phyloP scores from a whole-genome alignment of 164 flowering plant genomes.

The Berberis vulgaris region DNA sequence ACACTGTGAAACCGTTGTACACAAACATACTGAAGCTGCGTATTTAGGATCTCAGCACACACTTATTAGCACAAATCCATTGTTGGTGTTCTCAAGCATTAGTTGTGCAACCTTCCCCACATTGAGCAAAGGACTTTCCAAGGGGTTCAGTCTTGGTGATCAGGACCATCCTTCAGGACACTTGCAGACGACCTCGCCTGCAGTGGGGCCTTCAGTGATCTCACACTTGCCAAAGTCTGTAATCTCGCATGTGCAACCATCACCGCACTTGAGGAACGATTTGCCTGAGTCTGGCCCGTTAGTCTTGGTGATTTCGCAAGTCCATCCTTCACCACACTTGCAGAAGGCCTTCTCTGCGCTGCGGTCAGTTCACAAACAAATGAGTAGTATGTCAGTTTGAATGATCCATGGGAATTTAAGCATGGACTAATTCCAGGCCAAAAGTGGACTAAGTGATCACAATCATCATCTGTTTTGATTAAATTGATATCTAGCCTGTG shows the following conservation, averaged over 20 bases:
- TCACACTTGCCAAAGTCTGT: not conserved
- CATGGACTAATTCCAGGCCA: too few relatives aligned
- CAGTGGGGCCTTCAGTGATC: not conserved
- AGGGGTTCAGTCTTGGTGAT: slow-evolving; percentile 11
- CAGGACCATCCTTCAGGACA: slow-evolving; percentile 15
- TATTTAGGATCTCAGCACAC: too few relatives aligned
- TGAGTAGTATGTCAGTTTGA: too few relatives aligned
- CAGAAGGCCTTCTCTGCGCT: not conserved
- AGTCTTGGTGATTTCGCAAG: slow-evolving; percentile 6
- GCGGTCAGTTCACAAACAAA: not conserved
- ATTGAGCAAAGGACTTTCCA: slow-evolving; percentile 6
- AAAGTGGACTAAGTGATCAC: too few relatives aligned
- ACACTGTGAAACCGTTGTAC: too few relatives aligned
- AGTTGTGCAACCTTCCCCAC: slow-evolving; percentile 10
- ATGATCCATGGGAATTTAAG: too few relatives aligned
- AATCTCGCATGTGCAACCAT: slow-evolving; percentile 6
- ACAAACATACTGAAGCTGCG: too few relatives aligned
- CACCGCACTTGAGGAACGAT: slow-evolving; percentile 2
- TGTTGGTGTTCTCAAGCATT: too few relatives aligned
- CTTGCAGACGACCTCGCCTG: slow-evolving; percentile 7
- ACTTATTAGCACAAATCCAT: too few relatives aligned
- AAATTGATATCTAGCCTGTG: too few relatives aligned
- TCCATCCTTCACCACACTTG: slow-evolving; percentile 6
- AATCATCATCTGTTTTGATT: too few relatives aligned
- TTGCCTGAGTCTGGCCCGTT: slow-evolving; percentile 4